These are phyloP conservation scores for Mycena sp. DNA, from an alignment of 1,284 basidiomycete genomes.

Conservation along the genomic window DNA sequence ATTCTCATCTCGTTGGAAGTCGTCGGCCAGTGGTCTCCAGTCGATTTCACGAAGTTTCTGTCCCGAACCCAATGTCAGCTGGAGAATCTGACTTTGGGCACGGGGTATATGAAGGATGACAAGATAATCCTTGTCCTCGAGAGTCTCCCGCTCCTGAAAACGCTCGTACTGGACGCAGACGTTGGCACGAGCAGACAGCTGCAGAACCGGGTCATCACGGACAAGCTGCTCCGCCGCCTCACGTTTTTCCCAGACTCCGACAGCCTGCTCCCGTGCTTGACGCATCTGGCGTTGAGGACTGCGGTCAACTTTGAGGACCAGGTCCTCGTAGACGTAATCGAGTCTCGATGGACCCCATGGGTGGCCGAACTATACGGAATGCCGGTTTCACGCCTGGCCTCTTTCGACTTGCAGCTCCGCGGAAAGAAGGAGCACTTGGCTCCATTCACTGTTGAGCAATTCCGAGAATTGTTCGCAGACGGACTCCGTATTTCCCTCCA, in stretches of 20 bases:
- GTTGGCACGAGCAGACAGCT: constrained; percentile 18
- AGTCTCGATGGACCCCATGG: constrained; percentile 22
- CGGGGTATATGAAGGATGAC: constrained; percentile 23
- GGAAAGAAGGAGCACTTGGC: constrained; percentile 8
- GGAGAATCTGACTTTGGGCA: constrained; percentile 9
- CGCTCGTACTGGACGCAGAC: constrained; percentile 24
- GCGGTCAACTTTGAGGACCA: constrained; percentile 19
- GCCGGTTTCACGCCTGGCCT: constrained; percentile 10
- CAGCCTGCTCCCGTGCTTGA: constrained; percentile 15
- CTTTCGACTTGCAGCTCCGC: constrained; percentile 12
- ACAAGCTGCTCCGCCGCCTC: constrained; percentile 22
- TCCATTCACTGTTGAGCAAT: not conserved
- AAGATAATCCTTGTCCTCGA: constrained; percentile 19
- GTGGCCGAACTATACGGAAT: constrained; percentile 19
- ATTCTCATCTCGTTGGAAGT: constrained; percentile 13
- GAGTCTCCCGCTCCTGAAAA: constrained; percentile 1
- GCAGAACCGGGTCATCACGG: constrained; percentile 25
- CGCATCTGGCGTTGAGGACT: constrained; percentile 14
- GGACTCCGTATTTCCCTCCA: constrained; percentile 19
- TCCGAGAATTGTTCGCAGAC: not conserved
- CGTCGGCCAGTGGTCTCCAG: constrained; percentile 18
- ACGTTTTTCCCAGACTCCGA: constrained; percentile 22
- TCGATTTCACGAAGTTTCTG: constrained; percentile 19
- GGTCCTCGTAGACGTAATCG: constrained; percentile 19
- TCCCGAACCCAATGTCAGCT: constrained; percentile 13